Percentiles rank a stretch among this genome's conserved stretches.
phyloP scores from a whole-genome alignment of 208 protist species.

The Tritrichomonas musculus region DNA sequence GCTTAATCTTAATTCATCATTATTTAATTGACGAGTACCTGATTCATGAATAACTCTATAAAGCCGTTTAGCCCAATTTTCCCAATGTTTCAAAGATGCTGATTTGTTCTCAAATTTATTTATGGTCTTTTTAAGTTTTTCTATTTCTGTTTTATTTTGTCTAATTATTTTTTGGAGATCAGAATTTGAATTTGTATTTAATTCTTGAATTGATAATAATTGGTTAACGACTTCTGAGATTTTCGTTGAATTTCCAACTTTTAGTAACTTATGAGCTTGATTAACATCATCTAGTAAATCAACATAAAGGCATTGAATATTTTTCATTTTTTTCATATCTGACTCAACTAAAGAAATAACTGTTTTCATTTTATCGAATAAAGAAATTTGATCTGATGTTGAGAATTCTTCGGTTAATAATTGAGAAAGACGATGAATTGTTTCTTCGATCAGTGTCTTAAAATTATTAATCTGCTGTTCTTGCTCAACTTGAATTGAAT shows the following conservation, averaged over 20 bases:
- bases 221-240: neutral
- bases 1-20: neutral
- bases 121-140: neutral
- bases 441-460: neutral
- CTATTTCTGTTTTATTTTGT: neutral
- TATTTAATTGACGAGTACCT: neutral
- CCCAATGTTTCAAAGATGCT: neutral
- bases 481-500: neutral
- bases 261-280: neutral
- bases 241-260: neutral
- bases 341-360: neutral
- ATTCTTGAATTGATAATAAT: neutral
- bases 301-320: neutral
- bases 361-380: neutral
- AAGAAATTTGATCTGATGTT: neutral
- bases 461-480: neutral
- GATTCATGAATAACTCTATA: conserved; percentile 8
- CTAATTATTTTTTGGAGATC: neutral
- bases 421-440: neutral
- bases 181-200: neutral
- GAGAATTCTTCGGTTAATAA: neutral
- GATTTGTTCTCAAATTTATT: neutral
- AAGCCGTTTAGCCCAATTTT: conserved; percentile 4
- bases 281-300: neutral
- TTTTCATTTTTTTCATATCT: neutral